Conservation (phyloP, 305 asterid species). For the Fraxinus velutina region DNA sequence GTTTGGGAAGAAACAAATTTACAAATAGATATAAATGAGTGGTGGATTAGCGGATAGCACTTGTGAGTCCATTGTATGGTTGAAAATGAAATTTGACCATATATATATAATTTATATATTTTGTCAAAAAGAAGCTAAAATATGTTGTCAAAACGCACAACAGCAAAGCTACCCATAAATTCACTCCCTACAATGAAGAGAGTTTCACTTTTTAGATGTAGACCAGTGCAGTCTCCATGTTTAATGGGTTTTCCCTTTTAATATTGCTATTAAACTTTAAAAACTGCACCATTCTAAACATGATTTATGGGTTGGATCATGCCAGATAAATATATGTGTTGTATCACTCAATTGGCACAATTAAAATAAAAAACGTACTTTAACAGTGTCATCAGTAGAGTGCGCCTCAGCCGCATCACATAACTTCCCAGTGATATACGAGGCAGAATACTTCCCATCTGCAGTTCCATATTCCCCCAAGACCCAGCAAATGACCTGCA, state of each 20-base stretch:
- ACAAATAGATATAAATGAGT: background rate
- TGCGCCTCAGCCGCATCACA: constrained; percentile 91
- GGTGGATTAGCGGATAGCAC: background rate
- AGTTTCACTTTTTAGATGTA: background rate
- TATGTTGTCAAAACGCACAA: background rate
- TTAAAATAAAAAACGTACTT: constrained; percentile 42
- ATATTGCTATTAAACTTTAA: background rate
- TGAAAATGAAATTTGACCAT: background rate
- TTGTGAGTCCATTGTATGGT: background rate
- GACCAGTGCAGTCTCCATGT: background rate
- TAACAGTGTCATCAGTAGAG: constrained; percentile 80
- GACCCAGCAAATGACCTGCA: constrained; percentile 96
- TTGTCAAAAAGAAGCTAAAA: background rate
- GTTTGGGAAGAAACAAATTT: background rate
- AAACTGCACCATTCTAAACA: background rate
- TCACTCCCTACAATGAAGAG: background rate
- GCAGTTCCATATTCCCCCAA: constrained; percentile 96
- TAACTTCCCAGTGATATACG: constrained; percentile 85
- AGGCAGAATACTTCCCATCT: constrained; percentile 86
- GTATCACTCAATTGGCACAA: background rate
- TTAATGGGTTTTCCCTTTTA: background rate
- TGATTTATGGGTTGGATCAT: background rate
- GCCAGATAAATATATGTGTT: background rate
- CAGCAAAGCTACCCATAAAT: background rate
- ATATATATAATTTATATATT: background rate